Evolutionary conservation across 2,329 filamentous ascomycete genomes (phyloP).

Genomic region (Xylariaceae sp.): DNA sequence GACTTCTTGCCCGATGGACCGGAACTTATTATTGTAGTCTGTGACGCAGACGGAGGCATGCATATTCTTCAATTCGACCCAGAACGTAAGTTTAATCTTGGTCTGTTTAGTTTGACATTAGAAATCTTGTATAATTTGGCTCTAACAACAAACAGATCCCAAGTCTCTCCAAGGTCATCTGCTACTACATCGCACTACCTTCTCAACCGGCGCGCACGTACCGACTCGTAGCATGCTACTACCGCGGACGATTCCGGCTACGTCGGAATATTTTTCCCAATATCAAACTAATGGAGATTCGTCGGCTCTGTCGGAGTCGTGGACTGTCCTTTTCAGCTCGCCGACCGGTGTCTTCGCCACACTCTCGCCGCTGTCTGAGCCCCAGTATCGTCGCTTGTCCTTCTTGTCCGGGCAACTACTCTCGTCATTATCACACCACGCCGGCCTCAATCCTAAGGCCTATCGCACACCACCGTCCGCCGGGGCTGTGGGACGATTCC

Average conservation of each 20-base stretch:
- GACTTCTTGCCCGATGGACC: slow-evolving; percentile 86
- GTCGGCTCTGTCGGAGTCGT: slow-evolving; percentile 33
- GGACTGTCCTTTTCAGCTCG: slow-evolving; percentile 62
- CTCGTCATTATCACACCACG: slow-evolving; percentile 68
- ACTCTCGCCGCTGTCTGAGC: slow-evolving; percentile 71
- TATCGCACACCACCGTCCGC: slow-evolving; percentile 56
- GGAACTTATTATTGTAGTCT: slow-evolving; percentile 74
- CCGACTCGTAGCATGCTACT: slow-evolving; percentile 71
- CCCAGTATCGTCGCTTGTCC: slow-evolving; percentile 75
- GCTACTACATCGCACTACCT: slow-evolving; percentile 79
- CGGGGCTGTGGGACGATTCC: slow-evolving; percentile 39
- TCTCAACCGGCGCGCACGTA: slow-evolving; percentile 75
- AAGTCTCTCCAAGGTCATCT: slow-evolving; percentile 87
- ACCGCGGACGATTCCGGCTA: slow-evolving; percentile 54
- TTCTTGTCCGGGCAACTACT: slow-evolving; percentile 76
- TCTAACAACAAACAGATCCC: slow-evolving; percentile 58
- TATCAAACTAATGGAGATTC: slow-evolving; percentile 23
- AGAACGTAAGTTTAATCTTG: slow-evolving; percentile 59
- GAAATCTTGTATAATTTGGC: slow-evolving; percentile 1
- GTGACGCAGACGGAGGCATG: slow-evolving; percentile 78
- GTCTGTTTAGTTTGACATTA: background rate
- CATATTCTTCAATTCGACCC: slow-evolving; percentile 92
- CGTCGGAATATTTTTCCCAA: slow-evolving; percentile 28
- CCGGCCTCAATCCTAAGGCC: slow-evolving; percentile 76
- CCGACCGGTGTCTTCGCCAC: slow-evolving; percentile 70